Evolutionary conservation across 179 eudicot species (phyloP).

Genomic region (Spinacia oleracea): DNA sequence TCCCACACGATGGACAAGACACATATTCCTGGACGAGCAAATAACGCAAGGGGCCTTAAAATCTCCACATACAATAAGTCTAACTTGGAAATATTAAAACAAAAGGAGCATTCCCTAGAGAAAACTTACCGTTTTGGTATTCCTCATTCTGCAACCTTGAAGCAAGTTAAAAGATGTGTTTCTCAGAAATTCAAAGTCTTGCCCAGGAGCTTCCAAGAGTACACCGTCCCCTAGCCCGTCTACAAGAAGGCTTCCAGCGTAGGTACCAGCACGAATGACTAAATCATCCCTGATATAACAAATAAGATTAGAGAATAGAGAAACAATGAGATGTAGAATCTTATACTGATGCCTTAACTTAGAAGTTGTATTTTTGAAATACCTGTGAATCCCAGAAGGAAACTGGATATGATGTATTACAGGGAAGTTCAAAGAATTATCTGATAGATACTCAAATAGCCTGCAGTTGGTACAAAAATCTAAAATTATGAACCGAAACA

Average conservation of each 20-base stretch:
- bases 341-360: background rate
- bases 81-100: background rate
- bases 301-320: background rate
- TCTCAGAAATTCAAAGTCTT: slow-evolving; percentile 87
- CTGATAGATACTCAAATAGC: slow-evolving; percentile 87
- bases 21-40: slow-evolving; percentile 77
- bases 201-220: slow-evolving; percentile 80
- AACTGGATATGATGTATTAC: slow-evolving; percentile 91
- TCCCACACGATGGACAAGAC: slow-evolving; percentile 98
- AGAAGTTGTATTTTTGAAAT: slow-evolving; percentile 12
- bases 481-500: background rate
- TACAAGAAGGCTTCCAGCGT: slow-evolving; percentile 92
- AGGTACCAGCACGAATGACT: slow-evolving; percentile 87
- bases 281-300: slow-evolving; percentile 69
- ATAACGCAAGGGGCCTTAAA: background rate
- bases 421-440: slow-evolving; percentile 67
- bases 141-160: slow-evolving; percentile 99
- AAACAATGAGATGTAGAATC: slow-evolving; percentile 2
- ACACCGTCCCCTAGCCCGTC: slow-evolving; percentile 99
- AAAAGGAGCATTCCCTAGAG: background rate
- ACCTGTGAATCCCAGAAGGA: slow-evolving; percentile 79
- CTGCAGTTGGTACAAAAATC: slow-evolving; percentile 44
- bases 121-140: slow-evolving; percentile 86
- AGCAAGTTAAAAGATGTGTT: slow-evolving; percentile 92
- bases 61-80: background rate